phyloP scores from a whole-genome alignment of 208 protist species.

The Acanthamoeba divionensis region DNA sequence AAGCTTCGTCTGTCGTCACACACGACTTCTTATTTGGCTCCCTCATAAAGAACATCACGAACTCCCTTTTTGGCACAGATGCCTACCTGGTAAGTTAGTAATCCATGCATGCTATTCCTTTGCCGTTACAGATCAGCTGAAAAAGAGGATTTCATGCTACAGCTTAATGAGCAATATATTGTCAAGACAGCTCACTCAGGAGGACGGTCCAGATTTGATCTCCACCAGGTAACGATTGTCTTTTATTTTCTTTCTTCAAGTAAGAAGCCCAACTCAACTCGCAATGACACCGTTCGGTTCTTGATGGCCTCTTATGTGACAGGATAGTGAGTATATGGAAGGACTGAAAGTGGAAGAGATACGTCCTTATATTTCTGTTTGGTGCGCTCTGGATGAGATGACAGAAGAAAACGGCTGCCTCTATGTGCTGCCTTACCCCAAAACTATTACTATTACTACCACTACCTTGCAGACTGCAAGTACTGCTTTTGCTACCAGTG shows the following conservation, averaged over 20 bases:
- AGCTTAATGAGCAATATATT: constrained; percentile 56
- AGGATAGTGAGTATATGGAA: constrained; percentile 48
- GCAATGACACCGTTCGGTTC: not conserved
- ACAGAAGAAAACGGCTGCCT: constrained; percentile 48
- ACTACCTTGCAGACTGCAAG: not conserved
- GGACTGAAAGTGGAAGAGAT: not conserved
- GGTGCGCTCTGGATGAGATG: constrained; percentile 49
- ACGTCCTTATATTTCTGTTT: constrained; percentile 43
- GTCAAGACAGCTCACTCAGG: constrained; percentile 38
- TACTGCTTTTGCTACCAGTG: not conserved
- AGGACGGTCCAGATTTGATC: not conserved
- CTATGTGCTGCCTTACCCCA: constrained; percentile 36
- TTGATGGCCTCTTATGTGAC: not conserved
- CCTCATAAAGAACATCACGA: no score
- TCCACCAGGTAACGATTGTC: not conserved
- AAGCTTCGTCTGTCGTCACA: no score
- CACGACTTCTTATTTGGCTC: no score
- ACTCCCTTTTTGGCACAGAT: no score
- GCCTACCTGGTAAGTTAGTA: no score
- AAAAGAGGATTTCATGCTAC: no score
- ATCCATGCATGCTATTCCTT: no score
- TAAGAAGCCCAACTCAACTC: not conserved
- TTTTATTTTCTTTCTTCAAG: not conserved
- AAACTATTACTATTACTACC: not conserved
- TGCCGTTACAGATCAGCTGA: not conserved